Base-by-base conservation (phyloP, 2,329 filamentous ascomycete genomes). In the Magnaporthales sp. region DNA sequence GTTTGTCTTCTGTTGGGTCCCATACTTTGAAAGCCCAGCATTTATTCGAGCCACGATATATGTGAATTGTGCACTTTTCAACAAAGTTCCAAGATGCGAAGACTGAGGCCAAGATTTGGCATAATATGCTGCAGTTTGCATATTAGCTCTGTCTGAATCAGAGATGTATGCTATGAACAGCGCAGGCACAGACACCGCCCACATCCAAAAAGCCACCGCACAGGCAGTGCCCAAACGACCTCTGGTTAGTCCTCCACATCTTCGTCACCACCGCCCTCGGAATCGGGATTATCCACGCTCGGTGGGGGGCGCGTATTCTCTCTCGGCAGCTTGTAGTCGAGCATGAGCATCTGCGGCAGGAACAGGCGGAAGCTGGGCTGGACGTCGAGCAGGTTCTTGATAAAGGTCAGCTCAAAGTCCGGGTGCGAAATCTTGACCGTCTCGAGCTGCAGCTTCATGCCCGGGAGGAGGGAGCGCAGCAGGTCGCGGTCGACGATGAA, bases 341-440 rank as follows among this genome's bases (percentile, higher is more conserved):
- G 71, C 88, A 93, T 91, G 70, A 91, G 78, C 70, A 89, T 85
- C 74, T 93, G 91, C 0, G 85, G 83, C 29, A 93, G 77, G 67
- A 86, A 86, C 0, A 80, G 83, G 73, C 90, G 86, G 73, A 90
- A 91, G 0, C 83, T 84, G 3, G 86, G 86, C 67, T 84, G 83
- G 11, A 89, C 74, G 0, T 80, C 80, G 30, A 78, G 73, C 19
- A 89, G 74, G 1, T 80, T 76, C 72, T 88, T 89, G 73, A 93
- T 84, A 74, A 90, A 92, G 69, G 80, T 81, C 27, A 91, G 68
- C 2, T 86, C 89, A 27, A 81, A 81, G 68, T 82, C 22, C 2
- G 64, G 64, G 29, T 65, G 64, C 29, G 26, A 83, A 51, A 88
- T 75, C 67, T 82, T 77, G 72, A 81, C 84, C 26, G 89, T 78